Evolutionary conservation across 2,329 filamentous ascomycete species (phyloP), one percentile per base, ranked within the genome.

Genomic region (Aspergillus clavatus): DNA sequence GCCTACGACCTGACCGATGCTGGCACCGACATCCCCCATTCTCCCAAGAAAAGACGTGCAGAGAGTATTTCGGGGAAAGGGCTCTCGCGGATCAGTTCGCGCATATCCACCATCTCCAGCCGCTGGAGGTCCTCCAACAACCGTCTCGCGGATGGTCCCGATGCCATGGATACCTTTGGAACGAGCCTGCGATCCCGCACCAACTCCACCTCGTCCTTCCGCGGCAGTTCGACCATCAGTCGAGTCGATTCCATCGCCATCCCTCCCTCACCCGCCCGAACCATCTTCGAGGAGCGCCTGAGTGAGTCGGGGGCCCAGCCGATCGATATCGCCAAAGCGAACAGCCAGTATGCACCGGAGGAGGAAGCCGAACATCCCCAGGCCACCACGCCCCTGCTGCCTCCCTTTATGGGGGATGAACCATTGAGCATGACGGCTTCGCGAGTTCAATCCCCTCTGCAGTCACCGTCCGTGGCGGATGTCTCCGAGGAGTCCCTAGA

Each of bases 321-420:
- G 5, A 70, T 80, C 28, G 75, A 83, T 38, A 72, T 78, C 24
- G 73, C 76, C 35, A 74, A 73, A 43, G 73, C 75, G 28, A 81
- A 76, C 50, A 66, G 72, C 59, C 46, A 72, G 50, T 57, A 72
- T 66, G n/a, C n/a, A n/a, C n/a, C n/a, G n/a, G 54, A 72, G 56
- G 61, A 81, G 56, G 66, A 79, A 69, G 67, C 81, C 71, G 18
- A 21, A 5, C 70, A 82, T 70, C 64, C 82, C 70, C 71, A 87
- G 55, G 85, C 87, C 0, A 85, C 85, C 3, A 96, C 90, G 2
- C 91, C 90, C 29, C 76, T 96, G 6, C 76, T 96, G 2, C 90
- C 90, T 6, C 90, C 90, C 0, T 76, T 93, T 27, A 79, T 94
- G 72, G 82, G 80, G 22, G 78, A 80, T 44, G 69, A 75, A 18